Conservation (phyloP, 441 rosid genomes). For the Erysimum cheiri region DNA sequence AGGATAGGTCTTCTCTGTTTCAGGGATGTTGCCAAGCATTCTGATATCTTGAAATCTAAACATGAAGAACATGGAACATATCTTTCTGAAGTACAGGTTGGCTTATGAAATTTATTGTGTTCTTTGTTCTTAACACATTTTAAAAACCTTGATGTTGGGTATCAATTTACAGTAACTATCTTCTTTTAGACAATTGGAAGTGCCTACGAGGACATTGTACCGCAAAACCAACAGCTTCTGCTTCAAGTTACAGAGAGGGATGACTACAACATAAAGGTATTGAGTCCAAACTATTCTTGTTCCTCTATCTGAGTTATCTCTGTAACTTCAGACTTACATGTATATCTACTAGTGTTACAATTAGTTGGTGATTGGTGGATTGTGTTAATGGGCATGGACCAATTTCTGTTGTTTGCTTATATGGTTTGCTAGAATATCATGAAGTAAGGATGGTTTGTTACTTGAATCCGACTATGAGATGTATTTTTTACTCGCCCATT, state of each 20-base stretch:
- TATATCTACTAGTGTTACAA: constrained; percentile 9
- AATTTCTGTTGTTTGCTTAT: background rate
- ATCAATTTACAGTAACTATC: constrained; percentile 45
- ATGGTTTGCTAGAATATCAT: background rate
- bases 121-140: constrained; percentile 24
- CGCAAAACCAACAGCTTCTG: constrained; percentile 92
- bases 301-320: constrained; percentile 21
- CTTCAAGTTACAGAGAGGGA: constrained; percentile 97
- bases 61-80: constrained; percentile 92
- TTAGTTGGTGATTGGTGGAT: constrained; percentile 10
- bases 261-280: constrained; percentile 98
- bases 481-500: constrained; percentile 17
- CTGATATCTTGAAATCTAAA: constrained; percentile 78
- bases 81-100: constrained; percentile 94
- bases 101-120: constrained; percentile 34
- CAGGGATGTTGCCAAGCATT: constrained; percentile 70
- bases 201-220: constrained; percentile 95
- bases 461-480: constrained; percentile 23
- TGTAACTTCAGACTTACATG: background rate
- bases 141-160: constrained; percentile 35
- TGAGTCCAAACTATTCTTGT: constrained; percentile 25
- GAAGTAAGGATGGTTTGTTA: constrained; percentile 4
- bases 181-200: constrained; percentile 87
- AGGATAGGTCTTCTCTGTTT: constrained; percentile 41
- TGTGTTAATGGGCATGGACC: background rate